These are phyloP conservation scores for Apiospora arundinis DNA, from an alignment of 2,329 filamentous ascomycete genomes.

Conservation along the genomic window DNA sequence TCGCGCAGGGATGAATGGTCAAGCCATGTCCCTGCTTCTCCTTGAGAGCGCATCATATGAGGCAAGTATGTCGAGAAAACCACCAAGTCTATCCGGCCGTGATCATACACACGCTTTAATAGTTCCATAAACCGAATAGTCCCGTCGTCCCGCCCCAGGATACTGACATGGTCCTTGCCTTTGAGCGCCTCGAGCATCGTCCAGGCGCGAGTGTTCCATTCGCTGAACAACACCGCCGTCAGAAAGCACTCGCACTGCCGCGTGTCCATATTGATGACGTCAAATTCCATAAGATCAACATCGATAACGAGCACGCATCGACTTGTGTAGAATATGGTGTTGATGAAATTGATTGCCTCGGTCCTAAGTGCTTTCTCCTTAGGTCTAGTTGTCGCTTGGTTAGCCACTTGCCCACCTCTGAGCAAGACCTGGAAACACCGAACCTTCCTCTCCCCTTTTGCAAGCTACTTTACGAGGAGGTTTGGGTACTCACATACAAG, in stretches of 20 bases:
- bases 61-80: not conserved
- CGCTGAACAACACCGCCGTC: not conserved
- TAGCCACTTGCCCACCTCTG: not conserved
- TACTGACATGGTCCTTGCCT: not conserved
- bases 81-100: not conserved
- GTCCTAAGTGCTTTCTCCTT: not conserved
- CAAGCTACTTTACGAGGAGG: too few relatives aligned
- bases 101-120: not conserved
- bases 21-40: too few relatives aligned
- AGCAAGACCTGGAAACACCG: too few relatives aligned
- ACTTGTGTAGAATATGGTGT: not conserved
- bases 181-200: not conserved
- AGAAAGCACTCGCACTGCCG: not conserved
- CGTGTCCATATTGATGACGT: not conserved
- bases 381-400: not conserved
- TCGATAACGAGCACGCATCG: not conserved
- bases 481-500: not conserved
- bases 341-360: not conserved
- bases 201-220: not conserved
- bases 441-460: not conserved
- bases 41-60: not conserved
- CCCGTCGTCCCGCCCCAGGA: not conserved
- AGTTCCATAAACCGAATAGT: not conserved
- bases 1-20: not conserved
- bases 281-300: not conserved